These are phyloP conservation scores for Hypocreales sp. DNA, from an alignment of 2,329 filamentous ascomycete species.

Conservation along the genomic window DNA sequence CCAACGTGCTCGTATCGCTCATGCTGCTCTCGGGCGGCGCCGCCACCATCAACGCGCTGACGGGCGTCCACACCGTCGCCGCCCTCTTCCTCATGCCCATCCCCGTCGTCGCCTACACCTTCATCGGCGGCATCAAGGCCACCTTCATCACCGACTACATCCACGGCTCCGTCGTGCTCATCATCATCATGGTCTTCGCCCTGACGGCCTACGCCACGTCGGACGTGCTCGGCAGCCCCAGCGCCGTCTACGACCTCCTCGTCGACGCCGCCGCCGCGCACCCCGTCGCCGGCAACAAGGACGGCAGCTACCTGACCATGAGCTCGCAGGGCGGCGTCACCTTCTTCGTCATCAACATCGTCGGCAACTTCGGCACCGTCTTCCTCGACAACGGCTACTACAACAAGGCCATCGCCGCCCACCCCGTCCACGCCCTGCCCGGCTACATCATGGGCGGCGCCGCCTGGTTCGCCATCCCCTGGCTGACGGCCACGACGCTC, in stretches of 20 bases:
- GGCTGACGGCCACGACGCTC: conserved; percentile 79
- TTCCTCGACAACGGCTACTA: conserved; percentile 84
- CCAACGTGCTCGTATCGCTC: conserved; percentile 74
- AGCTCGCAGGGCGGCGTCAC: conserved; percentile 53
- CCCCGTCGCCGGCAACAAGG: conserved; percentile 65
- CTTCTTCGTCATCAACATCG: conserved; percentile 81
- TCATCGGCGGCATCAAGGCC: conserved; percentile 67
- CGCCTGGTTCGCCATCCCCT: conserved; percentile 86
- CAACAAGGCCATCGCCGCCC: conserved; percentile 85
- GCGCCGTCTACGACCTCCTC: conserved; percentile 64
- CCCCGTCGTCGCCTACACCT: conserved; percentile 52
- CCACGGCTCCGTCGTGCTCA: conserved; percentile 69
- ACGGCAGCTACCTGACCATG: conserved; percentile 82
- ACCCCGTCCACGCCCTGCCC: conserved; percentile 70
- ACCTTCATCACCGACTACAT: conserved; percentile 78
- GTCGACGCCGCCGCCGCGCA: conserved; percentile 51
- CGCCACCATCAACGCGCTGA: conserved; percentile 35
- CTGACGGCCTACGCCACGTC: conserved; percentile 70
- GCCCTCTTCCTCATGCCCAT: conserved; percentile 32
- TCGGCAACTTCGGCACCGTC: conserved; percentile 72
- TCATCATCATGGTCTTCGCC: conserved; percentile 76
- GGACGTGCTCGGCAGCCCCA: conserved; percentile 56
- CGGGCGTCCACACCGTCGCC: conserved; percentile 45
- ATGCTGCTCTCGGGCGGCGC: conserved; percentile 75
- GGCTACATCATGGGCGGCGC: conserved; percentile 80